Evolutionary conservation across 768 basidiomycete genomes (phyloP).

Genomic region (Phallus indusiatus): DNA sequence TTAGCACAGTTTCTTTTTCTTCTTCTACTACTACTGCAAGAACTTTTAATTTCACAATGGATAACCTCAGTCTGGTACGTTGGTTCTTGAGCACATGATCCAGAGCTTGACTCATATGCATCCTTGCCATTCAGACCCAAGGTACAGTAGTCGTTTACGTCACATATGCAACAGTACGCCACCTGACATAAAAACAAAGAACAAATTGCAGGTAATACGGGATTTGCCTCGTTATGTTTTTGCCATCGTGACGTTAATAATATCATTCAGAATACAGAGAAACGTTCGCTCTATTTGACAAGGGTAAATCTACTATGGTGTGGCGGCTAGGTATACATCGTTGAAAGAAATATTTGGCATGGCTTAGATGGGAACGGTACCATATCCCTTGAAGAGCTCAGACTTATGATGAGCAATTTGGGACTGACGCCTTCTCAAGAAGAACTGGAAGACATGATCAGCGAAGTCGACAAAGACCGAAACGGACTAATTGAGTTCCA

Average conservation of each 20-base stretch:
- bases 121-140: background rate
- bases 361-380: conserved; percentile 34
- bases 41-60: background rate
- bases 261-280: conserved; percentile 31
- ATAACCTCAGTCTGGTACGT: background rate
- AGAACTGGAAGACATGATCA: conserved; percentile 37
- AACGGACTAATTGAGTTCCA: conserved; percentile 39
- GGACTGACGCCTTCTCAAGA: conserved; percentile 38
- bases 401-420: conserved; percentile 37
- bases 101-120: background rate
- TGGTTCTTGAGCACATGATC: background rate
- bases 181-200: background rate
- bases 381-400: conserved; percentile 37
- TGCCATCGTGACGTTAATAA: background rate
- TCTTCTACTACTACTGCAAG: background rate
- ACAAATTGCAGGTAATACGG: background rate
- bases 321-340: background rate
- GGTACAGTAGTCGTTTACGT: background rate
- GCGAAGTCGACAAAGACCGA: conserved; percentile 37
- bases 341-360: background rate
- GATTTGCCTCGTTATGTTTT: background rate
- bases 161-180: background rate
- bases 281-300: conserved; percentile 35
- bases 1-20: background rate
- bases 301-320: conserved; percentile 17